phyloP scores from a whole-genome alignment of 2,329 filamentous ascomycete genomes.

The Fusarium denticulatum region DNA sequence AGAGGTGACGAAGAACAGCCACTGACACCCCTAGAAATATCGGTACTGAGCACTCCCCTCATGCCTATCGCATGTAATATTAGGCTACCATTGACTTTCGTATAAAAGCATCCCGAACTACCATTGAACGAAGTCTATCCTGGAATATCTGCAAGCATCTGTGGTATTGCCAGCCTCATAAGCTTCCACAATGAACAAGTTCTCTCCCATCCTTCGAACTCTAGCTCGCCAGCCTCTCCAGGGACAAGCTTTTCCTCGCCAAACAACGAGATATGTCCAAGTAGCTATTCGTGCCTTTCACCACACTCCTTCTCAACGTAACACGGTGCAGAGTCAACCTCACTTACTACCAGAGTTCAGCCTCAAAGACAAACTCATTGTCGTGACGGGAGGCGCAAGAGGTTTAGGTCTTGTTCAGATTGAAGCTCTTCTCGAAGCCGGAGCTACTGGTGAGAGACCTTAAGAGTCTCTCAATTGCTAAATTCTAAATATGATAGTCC shows the following conservation, averaged over 20 bases:
- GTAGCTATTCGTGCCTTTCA: conserved; percentile 36
- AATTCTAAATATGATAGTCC: conserved; percentile 58
- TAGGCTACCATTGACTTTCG: neutral
- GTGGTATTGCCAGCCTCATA: neutral
- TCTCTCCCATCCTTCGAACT: conserved; percentile 35
- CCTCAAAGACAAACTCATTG: conserved; percentile 76
- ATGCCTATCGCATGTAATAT: neutral
- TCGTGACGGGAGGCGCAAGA: conserved; percentile 80
- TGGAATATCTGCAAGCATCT: neutral
- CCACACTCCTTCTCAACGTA: conserved; percentile 28
- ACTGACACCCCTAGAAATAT: neutral
- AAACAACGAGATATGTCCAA: conserved; percentile 9
- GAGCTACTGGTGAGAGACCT: conserved; percentile 67
- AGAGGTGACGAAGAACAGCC: conserved; percentile 13
- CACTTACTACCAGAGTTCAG: conserved; percentile 75
- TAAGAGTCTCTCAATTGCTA: neutral
- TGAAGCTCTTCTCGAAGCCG: conserved; percentile 82
- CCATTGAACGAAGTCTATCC: neutral
- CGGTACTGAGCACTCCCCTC: neutral
- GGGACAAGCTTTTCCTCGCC: conserved; percentile 13
- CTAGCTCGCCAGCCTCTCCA: conserved; percentile 31
- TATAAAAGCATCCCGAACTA: conserved; percentile 13
- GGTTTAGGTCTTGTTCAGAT: conserved; percentile 82
- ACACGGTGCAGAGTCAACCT: conserved; percentile 32
- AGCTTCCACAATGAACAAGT: conserved; percentile 38